These are phyloP conservation scores for Hemisphaericaspora subhashii DNA, from an alignment of 1,139 yeast genomes.

Conservation along the genomic window DNA sequence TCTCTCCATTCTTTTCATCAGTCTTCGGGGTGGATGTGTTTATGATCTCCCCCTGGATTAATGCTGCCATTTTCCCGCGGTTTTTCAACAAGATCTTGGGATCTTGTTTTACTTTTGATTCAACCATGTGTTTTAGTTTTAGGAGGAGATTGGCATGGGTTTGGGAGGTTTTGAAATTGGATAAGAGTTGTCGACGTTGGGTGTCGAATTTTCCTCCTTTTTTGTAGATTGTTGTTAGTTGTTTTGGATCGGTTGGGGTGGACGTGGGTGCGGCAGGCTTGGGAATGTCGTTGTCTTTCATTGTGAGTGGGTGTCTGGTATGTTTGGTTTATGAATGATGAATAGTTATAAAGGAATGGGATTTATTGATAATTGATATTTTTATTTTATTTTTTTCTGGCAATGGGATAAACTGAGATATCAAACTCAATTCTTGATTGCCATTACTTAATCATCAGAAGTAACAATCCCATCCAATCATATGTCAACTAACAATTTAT, in stretches of 20 bases:
- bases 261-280: no score
- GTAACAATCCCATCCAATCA: not conserved
- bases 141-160: conserved; percentile 43
- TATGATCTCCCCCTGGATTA: conserved; percentile 51
- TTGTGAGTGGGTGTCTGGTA: no score
- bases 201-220: conserved; percentile 52
- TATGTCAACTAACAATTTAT: conserved; percentile 1
- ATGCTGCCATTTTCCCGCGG: conserved; percentile 52
- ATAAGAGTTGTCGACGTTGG: conserved; percentile 43
- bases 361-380: no score
- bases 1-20: no score
- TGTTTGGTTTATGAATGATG: no score
- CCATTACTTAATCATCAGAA: not conserved
- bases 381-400: no score
- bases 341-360: no score
- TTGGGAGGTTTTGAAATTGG: conserved; percentile 44
- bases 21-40: no score
- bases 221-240: conserved; percentile 45
- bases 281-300: no score
- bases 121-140: conserved; percentile 46
- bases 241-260: conserved; percentile 33
- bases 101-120: conserved; percentile 47
- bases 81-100: conserved; percentile 51
- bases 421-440: no score
- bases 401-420: no score